Evolutionary conservation across 208 protist species (phyloP), one percentile per base, ranked within the genome.

Genomic region (Porcisia deanei): DNA sequence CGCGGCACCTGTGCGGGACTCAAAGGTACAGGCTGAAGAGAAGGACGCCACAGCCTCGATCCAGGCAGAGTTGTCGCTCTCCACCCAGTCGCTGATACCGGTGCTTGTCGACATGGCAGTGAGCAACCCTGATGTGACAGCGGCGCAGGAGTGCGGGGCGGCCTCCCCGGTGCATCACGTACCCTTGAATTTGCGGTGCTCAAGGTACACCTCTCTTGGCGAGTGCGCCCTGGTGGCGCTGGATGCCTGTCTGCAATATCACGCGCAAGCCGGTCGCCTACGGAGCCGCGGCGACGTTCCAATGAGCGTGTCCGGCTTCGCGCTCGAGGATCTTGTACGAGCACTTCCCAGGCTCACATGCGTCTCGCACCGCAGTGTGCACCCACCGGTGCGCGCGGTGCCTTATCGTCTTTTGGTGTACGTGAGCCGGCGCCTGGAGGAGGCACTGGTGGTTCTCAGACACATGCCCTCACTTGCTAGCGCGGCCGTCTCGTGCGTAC

Each of bases 171-270:
- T 94, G 41, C 84, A 94, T 72, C 70, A 91, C 78, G 76, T 81
- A 43, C 86, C 88, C 0, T 68, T 55, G 16, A 86, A 85, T 75
- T 75, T 84, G 34, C 87, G 85, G 59, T 76, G 85, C 54, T 81
- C 85, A 30, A 89, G 92, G 59, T 91, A 90, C 80, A 95, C 88
- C 2, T 88, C 87, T 0, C 75, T 96, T n/a, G 92, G 92, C 41
- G 92, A 96, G 79, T 86, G 84, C 64, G 80, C 89, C 22, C 55
- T 94, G 22, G 79, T 87, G 4, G 86, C 90, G 18, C 71, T 94
- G 60, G 92, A 96, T 73, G 81, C 84, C 5, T 91, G 85, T 68
- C 78, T 94, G 72, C 64, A 77, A 63, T 79, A 73, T 47, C 75
- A 80, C 71, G 78, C 78, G 10, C 71, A 76, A 54, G 68, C 65